Percentiles rank a stretch among this genome's conserved stretches.
Conservation (phyloP, 2,329 filamentous ascomycete species). For the Paecilomyces variotii region DNA sequence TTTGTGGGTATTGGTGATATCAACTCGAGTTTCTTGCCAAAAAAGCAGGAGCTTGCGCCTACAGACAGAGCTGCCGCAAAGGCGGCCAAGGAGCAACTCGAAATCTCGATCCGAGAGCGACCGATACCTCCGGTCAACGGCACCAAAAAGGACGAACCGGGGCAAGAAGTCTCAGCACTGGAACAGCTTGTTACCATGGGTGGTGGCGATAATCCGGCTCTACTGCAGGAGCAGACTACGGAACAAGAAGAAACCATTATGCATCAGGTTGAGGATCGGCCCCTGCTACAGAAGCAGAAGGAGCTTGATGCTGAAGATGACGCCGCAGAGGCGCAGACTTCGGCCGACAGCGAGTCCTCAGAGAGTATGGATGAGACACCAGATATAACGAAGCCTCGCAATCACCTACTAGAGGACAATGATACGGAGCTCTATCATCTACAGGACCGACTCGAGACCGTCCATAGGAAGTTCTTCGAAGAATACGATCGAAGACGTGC, state of each 20-base stretch:
- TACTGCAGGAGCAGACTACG: constrained; percentile 67
- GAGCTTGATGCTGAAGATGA: constrained; percentile 80
- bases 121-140: constrained; percentile 25
- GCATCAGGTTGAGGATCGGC: constrained; percentile 81
- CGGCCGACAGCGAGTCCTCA: constrained; percentile 40
- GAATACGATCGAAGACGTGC: constrained; percentile 59
- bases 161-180: constrained; percentile 48
- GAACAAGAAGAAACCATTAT: constrained; percentile 83
- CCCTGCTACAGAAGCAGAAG: constrained; percentile 85
- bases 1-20: constrained; percentile 98
- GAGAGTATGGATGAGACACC: constrained; percentile 33
- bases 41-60: constrained; percentile 50
- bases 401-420: constrained; percentile 79
- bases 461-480: constrained; percentile 76
- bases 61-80: constrained; percentile 25
- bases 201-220: constrained; percentile 57
- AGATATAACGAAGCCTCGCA: constrained; percentile 42
- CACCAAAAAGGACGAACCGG: constrained; percentile 16
- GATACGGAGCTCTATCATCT: constrained; percentile 74
- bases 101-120: neutral
- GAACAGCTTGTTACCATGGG: constrained; percentile 72
- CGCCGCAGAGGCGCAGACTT: constrained; percentile 42
- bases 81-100: constrained; percentile 16
- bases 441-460: constrained; percentile 62
- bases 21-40: constrained; percentile 93